A percentile compares a stretch with the other conserved stretches of the same genome.
These are phyloP conservation scores for Gorgonomyces haynaldii DNA, from an alignment of 192 early-diverging fungal species.

Conservation along the genomic window DNA sequence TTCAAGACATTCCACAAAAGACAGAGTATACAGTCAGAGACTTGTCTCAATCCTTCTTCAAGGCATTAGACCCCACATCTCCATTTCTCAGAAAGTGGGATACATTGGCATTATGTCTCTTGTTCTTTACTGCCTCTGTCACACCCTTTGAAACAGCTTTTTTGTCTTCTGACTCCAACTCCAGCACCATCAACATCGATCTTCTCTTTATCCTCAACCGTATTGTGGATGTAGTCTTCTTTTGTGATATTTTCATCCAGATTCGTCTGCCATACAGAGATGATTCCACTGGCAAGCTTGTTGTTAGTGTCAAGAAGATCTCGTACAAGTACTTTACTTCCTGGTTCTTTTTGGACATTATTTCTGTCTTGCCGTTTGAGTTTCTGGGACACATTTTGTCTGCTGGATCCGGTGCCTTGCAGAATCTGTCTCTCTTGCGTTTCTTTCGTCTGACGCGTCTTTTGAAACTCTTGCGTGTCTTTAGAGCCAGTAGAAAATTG, in stretches of 20 bases:
- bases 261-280: slow-evolving; percentile 39
- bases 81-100: slow-evolving; percentile 38
- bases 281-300: slow-evolving; percentile 23
- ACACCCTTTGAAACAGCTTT: slow-evolving; percentile 40
- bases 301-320: slow-evolving; percentile 22
- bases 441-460: slow-evolving; percentile 31
- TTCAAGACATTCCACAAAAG: slow-evolving; percentile 14
- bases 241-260: slow-evolving; percentile 37
- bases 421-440: slow-evolving; percentile 23
- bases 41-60: slow-evolving; percentile 13
- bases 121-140: slow-evolving; percentile 39
- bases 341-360: slow-evolving; percentile 33
- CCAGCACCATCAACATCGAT: slow-evolving; percentile 14
- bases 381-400: slow-evolving; percentile 13
- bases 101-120: slow-evolving; percentile 26
- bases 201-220: slow-evolving; percentile 38
- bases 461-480: slow-evolving; percentile 35
- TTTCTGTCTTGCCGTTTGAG: slow-evolving; percentile 37
- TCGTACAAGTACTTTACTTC: slow-evolving; percentile 17
- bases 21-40: slow-evolving; percentile 19
- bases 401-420: slow-evolving; percentile 1
- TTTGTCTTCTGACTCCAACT: slow-evolving; percentile 1
- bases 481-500: slow-evolving; percentile 37
- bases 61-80: slow-evolving; percentile 19
- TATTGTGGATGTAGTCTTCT: slow-evolving; percentile 35